phyloP scores from a whole-genome alignment of 2,329 filamentous ascomycete genomes.

The Chaetomiaceae sp. region DNA sequence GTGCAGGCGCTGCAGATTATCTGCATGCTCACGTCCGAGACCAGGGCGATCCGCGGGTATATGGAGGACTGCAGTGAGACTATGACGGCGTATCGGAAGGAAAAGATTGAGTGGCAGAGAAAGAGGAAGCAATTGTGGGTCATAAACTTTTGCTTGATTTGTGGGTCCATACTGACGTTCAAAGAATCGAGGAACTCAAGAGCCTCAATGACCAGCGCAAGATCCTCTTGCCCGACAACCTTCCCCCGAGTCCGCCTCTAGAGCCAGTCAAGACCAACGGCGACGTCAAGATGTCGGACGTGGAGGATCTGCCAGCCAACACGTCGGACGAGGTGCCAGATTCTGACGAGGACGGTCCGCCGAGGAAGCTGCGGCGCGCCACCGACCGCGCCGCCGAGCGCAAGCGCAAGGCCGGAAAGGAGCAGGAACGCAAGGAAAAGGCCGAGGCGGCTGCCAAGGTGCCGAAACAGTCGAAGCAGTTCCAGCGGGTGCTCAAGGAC shows the following conservation, averaged over 20 bases:
- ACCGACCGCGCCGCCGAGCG: constrained; percentile 67
- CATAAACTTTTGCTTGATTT: not conserved
- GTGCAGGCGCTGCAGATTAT: constrained; percentile 78
- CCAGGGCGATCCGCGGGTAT: constrained; percentile 79
- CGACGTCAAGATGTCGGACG: constrained; percentile 59
- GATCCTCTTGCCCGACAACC: constrained; percentile 67
- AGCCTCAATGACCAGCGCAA: constrained; percentile 69
- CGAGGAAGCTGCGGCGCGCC: constrained; percentile 49
- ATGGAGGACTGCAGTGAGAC: constrained; percentile 89
- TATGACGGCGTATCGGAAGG: constrained; percentile 92
- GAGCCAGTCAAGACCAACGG: constrained; percentile 48
- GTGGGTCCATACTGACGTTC: constrained; percentile 15
- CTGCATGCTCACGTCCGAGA: constrained; percentile 79
- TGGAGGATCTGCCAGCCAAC: constrained; percentile 58
- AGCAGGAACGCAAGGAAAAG: constrained; percentile 63
- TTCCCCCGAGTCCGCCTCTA: constrained; percentile 56
- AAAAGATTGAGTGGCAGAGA: constrained; percentile 89
- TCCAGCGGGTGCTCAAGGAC: constrained; percentile 79
- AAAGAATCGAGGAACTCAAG: constrained; percentile 66
- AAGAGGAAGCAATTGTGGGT: constrained; percentile 64
- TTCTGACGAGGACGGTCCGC: constrained; percentile 62
- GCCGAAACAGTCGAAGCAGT: constrained; percentile 80
- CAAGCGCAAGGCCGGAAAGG: constrained; percentile 70
- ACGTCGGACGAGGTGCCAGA: constrained; percentile 61
- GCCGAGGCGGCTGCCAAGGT: constrained; percentile 60